Evolutionary conservation across 2,329 filamentous ascomycete species (phyloP).

Genomic region (Diaporthe citriasiana): DNA sequence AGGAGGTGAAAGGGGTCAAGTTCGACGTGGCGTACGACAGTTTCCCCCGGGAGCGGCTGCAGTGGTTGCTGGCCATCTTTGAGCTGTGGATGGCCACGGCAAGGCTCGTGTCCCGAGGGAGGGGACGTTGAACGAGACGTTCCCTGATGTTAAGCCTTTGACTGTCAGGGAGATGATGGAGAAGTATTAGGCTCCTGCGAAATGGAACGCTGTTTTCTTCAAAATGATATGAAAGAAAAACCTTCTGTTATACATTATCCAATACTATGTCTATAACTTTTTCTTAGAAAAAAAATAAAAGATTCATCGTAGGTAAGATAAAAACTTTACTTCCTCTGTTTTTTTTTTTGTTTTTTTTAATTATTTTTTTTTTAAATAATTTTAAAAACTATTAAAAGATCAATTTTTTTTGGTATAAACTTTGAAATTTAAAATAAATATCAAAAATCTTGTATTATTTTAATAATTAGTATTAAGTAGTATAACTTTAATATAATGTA

Average conservation of each 20-base stretch:
- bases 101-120: neutral
- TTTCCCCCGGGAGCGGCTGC: slow-evolving; percentile 9
- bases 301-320: no score
- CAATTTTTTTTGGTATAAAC: no score
- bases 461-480: neutral
- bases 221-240: neutral
- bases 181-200: neutral
- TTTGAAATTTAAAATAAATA: no score
- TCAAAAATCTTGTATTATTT: no score
- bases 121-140: slow-evolving; percentile 8
- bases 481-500: neutral
- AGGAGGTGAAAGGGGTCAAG: slow-evolving; percentile 48
- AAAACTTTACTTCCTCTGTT: no score
- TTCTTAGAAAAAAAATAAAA: no score
- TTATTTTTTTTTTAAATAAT: no score
- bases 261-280: neutral
- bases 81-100: slow-evolving; percentile 9
- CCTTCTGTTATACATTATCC: neutral
- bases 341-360: no score
- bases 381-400: no score
- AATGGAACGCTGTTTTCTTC: neutral
- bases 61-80: slow-evolving; percentile 21
- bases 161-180: neutral
- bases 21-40: slow-evolving; percentile 3
- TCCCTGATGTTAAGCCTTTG: slow-evolving; percentile 3